Evolutionary conservation across 2,329 filamentous ascomycete species (phyloP).

Genomic region (Microcyclosporella mali): DNA sequence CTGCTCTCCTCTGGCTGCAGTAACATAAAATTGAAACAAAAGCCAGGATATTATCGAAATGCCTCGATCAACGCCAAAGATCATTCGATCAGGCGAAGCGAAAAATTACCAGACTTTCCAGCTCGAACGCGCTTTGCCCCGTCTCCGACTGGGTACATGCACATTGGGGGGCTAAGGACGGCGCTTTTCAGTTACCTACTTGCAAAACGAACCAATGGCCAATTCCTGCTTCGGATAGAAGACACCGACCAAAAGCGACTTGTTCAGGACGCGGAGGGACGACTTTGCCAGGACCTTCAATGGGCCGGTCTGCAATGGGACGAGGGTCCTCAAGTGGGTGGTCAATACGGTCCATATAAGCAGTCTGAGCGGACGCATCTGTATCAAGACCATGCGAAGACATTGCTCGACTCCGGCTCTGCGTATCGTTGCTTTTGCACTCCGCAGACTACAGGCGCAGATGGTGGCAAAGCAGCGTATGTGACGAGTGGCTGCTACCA

Average conservation of each 20-base stretch:
- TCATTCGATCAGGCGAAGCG: conserved; percentile 10
- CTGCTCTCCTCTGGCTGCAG: too few species aligned
- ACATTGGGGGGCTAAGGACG: conserved; percentile 84
- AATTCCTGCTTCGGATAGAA: conserved; percentile 87
- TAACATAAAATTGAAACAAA: not conserved
- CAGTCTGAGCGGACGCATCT: conserved; percentile 75
- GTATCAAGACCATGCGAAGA: conserved; percentile 65
- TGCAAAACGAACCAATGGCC: conserved; percentile 78
- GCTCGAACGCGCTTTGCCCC: conserved; percentile 85
- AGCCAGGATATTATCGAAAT: not conserved
- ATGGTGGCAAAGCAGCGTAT: conserved; percentile 59
- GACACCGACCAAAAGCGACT: conserved; percentile 93
- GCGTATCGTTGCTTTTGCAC: conserved; percentile 95
- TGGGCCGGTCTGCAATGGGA: conserved; percentile 94
- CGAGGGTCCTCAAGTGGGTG: conserved; percentile 80
- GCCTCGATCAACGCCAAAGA: conserved; percentile 4
- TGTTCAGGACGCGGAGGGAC: conserved; percentile 69
- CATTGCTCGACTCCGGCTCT: conserved; percentile 62
- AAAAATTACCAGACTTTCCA: conserved; percentile 49
- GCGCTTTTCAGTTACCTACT: conserved; percentile 93
- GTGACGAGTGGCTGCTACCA: conserved; percentile 60
- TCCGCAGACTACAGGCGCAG: conserved; percentile 27
- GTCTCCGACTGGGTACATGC: conserved; percentile 88
- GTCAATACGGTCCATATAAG: conserved; percentile 77
- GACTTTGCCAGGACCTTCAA: conserved; percentile 69